phyloP scores from a whole-genome alignment of 768 basidiomycete species.

The Porphyrellus cyaneotinctus region DNA sequence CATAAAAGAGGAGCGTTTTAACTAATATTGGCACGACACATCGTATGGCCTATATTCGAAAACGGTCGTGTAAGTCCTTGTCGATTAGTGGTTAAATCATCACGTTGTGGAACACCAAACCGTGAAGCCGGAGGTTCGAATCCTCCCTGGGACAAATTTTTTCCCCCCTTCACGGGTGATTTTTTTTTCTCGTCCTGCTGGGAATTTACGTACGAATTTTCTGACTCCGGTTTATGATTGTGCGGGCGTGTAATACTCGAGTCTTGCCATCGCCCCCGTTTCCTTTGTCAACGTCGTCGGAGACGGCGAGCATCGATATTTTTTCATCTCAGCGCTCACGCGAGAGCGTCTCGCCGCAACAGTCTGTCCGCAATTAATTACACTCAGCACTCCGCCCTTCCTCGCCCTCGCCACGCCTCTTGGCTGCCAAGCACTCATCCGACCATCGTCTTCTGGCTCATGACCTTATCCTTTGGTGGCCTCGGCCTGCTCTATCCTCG shows the following conservation, averaged over 20 bases:
- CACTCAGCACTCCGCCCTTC: constrained; percentile 24
- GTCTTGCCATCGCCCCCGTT: not conserved
- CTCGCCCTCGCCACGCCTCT: constrained; percentile 34
- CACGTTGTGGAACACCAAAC: constrained; percentile 36
- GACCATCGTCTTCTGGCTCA: constrained; percentile 50
- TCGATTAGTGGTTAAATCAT: constrained; percentile 46
- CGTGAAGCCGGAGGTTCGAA: constrained; percentile 42
- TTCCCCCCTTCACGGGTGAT: not conserved
- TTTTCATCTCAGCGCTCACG: not conserved
- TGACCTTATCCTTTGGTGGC: constrained; percentile 63
- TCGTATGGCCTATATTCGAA: too few relatives aligned
- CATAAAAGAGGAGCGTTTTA: too few relatives aligned
- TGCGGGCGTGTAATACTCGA: not conserved
- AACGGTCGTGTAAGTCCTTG: constrained; percentile 30
- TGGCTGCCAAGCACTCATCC: constrained; percentile 33
- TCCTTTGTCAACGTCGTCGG: constrained; percentile 16
- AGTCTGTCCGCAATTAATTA: constrained; percentile 39
- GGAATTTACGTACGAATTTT: constrained; percentile 22
- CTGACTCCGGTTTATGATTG: constrained; percentile 26
- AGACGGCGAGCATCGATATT: constrained; percentile 10
- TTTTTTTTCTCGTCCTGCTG: too few relatives aligned
- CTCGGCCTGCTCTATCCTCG: constrained; percentile 58
- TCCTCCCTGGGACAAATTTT: constrained; percentile 32
- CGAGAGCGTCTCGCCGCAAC: constrained; percentile 31
- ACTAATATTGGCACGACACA: constrained; percentile 22